Base-by-base conservation (phyloP, 305 asterid species). In the Solanum hybrid region DNA sequence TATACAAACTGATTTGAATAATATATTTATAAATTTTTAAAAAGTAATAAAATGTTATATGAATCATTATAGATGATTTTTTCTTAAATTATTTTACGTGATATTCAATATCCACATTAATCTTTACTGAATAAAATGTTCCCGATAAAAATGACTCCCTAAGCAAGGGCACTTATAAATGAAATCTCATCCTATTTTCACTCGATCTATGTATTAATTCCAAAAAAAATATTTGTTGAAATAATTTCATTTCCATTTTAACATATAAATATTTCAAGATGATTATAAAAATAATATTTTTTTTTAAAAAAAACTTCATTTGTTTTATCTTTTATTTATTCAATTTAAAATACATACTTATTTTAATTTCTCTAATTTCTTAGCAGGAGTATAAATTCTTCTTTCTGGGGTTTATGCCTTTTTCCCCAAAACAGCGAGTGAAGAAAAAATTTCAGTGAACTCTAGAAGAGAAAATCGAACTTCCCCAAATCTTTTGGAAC, bases 81-180 rank as follows among this genome's bases (percentile, higher is more conserved):
- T 38, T 38, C 0, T 37, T 9, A 9, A 37, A 37, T 2, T 0
- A 37, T 0, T 3, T 38, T 0, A 37, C 42, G 0, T 37, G 16
- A 40, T 40, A 11, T 40, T 51, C 4, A 16, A 51, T 16, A 51
- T 5, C 17, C 22, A 14, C 64, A 64, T n/a, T n/a, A n/a, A n/a
- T n/a, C n/a, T n/a, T n/a, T n/a, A n/a, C n/a, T n/a, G n/a, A n/a
- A n/a, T n/a, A n/a, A 22, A 64, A 0, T 64, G 2, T 0, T 64
- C 3, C 1, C 0, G 1, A 8, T 4, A 22, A 64, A 64, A 22
- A 4, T 4, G 5, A 64, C 27, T 64, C 1, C 6, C 0, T 64
- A 4, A 20, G 4, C 72, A 60, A 60, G 12, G 2, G 3, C 12
- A 3, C 27, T 1, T 66, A n/a, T 9, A 66, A 0, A 66, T 66